Evolutionary conservation across 768 basidiomycete genomes (phyloP), one percentile per base, ranked within the genome.

Genomic region (Suillus placidus): DNA sequence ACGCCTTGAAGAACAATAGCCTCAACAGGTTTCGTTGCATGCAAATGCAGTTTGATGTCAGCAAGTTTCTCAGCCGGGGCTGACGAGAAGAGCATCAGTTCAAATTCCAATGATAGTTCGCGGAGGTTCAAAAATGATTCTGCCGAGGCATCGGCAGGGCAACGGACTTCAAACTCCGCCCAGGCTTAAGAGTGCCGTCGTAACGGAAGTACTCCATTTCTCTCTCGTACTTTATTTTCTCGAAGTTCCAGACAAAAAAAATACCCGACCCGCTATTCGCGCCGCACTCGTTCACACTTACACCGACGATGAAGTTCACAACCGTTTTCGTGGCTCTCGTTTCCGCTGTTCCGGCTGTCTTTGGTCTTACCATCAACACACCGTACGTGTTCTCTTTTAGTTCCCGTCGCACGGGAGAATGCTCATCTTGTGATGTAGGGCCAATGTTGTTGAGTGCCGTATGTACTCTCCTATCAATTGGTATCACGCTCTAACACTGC

Each of bases 331-430:
- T 74, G 35, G 75, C 77, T 45, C 63, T 82, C 54, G 67, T 75
- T 37, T 72, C 76, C 57, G 58, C 71, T 23, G 58, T 75, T 13
- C 74, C 79, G 49, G 82, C 75, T 74, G 83, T 70, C 60, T 61
- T 79, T 68, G 84, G 68, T 60, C 70, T 89, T 71, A 86, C 81
- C n/a, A 78, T 92, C 72, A 86, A 92, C 75, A 89, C 89, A 2
- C 87, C 89, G 90, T 91, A 72, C 68, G 89, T 83, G 47, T 67
- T 60, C 16, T 64, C 16, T 60, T 20, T 64, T 18, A 4, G 47
- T 23, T 35, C 5, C 6, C 12, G 55, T 71, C 71, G 40, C 60
- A 55, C 64, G 56, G 30, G 18, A 23, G 16, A 9, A 14, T 2
- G 18, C 51, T 68, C 40, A 69, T 34, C 6, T 1, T 30, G 8